phyloP scores from a whole-genome alignment of 2,329 filamentous ascomycete genomes.

The Chaetomium strumarium region DNA sequence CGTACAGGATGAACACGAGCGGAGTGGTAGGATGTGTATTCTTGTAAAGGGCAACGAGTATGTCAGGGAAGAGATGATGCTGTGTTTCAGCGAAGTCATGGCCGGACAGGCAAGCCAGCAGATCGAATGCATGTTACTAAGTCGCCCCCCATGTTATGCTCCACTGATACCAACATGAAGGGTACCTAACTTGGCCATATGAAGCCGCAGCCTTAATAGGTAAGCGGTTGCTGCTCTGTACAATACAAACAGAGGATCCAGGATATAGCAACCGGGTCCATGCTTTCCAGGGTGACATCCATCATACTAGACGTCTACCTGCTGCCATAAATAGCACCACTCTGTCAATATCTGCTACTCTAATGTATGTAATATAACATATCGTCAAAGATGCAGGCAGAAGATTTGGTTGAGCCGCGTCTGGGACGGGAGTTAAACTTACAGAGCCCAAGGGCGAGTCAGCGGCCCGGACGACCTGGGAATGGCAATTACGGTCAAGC shows the following conservation, averaged over 20 bases:
- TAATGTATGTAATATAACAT: slow-evolving; percentile 18
- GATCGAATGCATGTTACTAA: too few species aligned
- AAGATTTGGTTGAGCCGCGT: background rate
- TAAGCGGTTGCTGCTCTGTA: too few species aligned
- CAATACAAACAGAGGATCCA: background rate
- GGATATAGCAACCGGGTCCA: background rate
- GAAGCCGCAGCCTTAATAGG: too few species aligned
- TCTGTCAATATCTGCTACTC: slow-evolving; percentile 1
- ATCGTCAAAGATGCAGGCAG: background rate
- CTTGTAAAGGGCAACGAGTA: too few species aligned
- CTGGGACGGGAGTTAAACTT: slow-evolving; percentile 9
- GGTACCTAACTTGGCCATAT: too few species aligned
- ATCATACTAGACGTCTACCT: slow-evolving; percentile 2
- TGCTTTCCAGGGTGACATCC: background rate
- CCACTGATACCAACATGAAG: too few species aligned
- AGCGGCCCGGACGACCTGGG: background rate
- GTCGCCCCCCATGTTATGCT: too few species aligned
- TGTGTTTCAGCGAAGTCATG: too few species aligned
- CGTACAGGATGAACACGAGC: too few species aligned
- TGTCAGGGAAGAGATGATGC: too few species aligned
- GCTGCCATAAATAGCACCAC: slow-evolving; percentile 20
- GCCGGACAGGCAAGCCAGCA: too few species aligned
- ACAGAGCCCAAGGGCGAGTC: background rate
- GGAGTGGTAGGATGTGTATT: too few species aligned
- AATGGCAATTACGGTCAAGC: background rate